phyloP scores from a whole-genome alignment of 2,329 filamentous ascomycete genomes.

The Colletotrichum echinochloae region DNA sequence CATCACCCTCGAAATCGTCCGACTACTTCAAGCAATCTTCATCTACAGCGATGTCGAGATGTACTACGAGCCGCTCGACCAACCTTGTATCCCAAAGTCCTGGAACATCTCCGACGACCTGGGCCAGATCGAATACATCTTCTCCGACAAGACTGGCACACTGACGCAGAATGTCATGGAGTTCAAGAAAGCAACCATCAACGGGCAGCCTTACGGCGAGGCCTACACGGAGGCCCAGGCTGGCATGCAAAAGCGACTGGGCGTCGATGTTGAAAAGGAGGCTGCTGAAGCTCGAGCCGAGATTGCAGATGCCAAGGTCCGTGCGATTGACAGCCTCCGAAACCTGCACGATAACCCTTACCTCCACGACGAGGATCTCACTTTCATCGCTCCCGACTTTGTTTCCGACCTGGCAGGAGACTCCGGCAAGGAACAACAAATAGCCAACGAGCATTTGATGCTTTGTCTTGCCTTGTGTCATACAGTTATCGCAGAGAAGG shows the following conservation, averaged over 20 bases:
- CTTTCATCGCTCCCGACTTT: slow-evolving; percentile 92
- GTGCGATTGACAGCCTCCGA: slow-evolving; percentile 79
- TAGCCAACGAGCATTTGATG: slow-evolving; percentile 91
- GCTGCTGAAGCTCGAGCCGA: slow-evolving; percentile 77
- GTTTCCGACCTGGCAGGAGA: slow-evolving; percentile 84
- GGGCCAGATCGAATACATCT: slow-evolving; percentile 98
- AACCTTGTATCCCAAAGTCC: slow-evolving; percentile 95
- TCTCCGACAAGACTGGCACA: slow-evolving; percentile 94
- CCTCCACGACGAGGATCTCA: slow-evolving; percentile 87
- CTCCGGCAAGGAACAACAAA: slow-evolving; percentile 80
- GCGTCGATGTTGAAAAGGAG: slow-evolving; percentile 87
- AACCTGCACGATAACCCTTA: slow-evolving; percentile 90
- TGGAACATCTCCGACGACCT: slow-evolving; percentile 99
- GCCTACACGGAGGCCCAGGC: slow-evolving; percentile 97
- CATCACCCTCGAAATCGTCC: slow-evolving; percentile 95
- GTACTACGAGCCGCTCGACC: slow-evolving; percentile 96
- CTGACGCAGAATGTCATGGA: slow-evolving; percentile 97
- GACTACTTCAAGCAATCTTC: slow-evolving; percentile 93
- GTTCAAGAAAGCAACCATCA: slow-evolving; percentile 98
- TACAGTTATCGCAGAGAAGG: slow-evolving; percentile 91
- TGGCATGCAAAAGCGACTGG: slow-evolving; percentile 93
- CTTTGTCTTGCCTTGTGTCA: slow-evolving; percentile 94
- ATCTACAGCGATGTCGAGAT: slow-evolving; percentile 96
- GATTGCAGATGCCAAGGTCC: slow-evolving; percentile 81
- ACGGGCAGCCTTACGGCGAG: slow-evolving; percentile 95